Base-by-base conservation (phyloP, 2,329 filamentous ascomycete species). In the Ophiosphaerella narmari region DNA sequence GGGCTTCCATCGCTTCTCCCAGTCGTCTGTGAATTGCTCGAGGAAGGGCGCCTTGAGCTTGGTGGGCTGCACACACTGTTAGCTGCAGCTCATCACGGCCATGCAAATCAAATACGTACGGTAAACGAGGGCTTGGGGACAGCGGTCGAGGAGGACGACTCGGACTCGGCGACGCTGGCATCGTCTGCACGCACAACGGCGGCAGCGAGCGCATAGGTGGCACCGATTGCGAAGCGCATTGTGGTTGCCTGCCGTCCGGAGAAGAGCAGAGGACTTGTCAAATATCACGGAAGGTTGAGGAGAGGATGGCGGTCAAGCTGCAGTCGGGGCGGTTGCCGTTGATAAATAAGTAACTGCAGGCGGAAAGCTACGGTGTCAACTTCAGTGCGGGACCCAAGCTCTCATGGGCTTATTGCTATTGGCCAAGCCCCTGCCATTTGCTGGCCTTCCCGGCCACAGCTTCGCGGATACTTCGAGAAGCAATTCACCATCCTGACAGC, bases 21-120 rank as follows among this genome's bases (percentile, higher is more conserved):
- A 97, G 78, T 90, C 92, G 65, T 95, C 89, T 78, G 90, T 96
- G 82, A 99, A 99, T 78, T 99, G 94, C 82, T 99, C 94, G 60
- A 97, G 80, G 85, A 99, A 99, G 54, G 91, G 90, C 63, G 88
- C 94, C 80, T 97, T 94, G 70, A 97, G 75, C 57, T 80, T 83
- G 61, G 91, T 90, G 52, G 94, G 92, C 93, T 99, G 70, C n/a
- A 18, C 16, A 9, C 11, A 8, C 13, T 39, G 59, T 72, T 50
- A 71, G 64, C 14, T 46, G 14, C 14, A 12, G 13, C 23, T 12
- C 3, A 29, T 11, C 9, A n/a, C 12, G 34, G 33, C 4, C 4
- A 3, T 9, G 14, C 18, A 26, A 24, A 26, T 23, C 54, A 23
- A 44, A 18, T 37, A 82, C 91, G 80, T 82, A 96, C 92, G 60